Evolutionary conservation across 345 rosid genomes (phyloP), one percentile per base, ranked within the genome.

Genomic region (Brassica nigra): DNA sequence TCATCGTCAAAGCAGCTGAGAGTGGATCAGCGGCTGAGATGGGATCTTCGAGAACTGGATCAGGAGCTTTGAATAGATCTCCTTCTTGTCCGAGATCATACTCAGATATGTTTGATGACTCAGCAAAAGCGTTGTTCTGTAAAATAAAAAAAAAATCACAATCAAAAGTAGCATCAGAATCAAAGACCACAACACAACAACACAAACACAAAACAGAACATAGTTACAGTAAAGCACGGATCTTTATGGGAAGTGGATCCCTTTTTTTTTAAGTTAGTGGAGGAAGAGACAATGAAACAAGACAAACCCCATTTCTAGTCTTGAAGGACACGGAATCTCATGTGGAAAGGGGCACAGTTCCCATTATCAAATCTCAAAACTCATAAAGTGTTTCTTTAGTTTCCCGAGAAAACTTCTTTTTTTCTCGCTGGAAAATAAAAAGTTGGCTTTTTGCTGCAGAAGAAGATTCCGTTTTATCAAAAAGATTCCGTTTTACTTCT

Each of bases 1-100:
- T 87, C 91, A 96, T 86, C 0, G 93, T 88, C 62, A 96, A 84
- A 78, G 97, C 90, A 33, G 90, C 89, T 0, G 90, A 82, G 84
- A 96, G 86, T 67, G 94, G 92, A 88, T 96, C 90, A 47, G 84
- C 79, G 76, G 84, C 76, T 70, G 80, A 33, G 3, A 85, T 42
- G 42, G 92, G 86, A 57, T 90, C 94, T 82, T 90, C 95, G 5
- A 92, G 89, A 80, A 92, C 78, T 29, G 97, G 90, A 75, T 90
- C 92, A 2, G 98, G 97, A 54, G 97, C 98, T 83, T 88, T 88
- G 84, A 96, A 96, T 14, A 96, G 82, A 84, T 93, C 97, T 68
- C 97, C 87, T 86, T 86, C 99, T 66, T 85, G 97, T 75, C 93
- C 97, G 15, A 93, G 74, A 84, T 96, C 91, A 82, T 90, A 93